Conservation (phyloP, 495 filamentous ascomycete species). For the Parmelia sp. region DNA sequence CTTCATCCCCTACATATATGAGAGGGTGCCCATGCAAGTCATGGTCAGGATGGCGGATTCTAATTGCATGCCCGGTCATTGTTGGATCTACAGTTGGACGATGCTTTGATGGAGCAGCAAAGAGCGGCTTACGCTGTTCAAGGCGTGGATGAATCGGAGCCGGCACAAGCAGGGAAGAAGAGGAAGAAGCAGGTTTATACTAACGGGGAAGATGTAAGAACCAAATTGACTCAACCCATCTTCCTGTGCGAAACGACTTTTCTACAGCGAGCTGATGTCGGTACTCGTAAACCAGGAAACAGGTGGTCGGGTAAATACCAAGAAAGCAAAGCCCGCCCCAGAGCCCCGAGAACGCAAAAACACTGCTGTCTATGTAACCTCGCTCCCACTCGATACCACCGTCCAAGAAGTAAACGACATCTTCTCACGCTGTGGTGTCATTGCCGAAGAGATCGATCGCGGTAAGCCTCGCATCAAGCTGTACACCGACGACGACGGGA, state of each 20-base stretch:
- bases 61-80: conserved; percentile 34
- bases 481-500: conserved; percentile 74
- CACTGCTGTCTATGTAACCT: conserved; percentile 84
- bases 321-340: conserved; percentile 47
- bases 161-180: conserved; percentile 47
- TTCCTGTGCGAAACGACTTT: background rate
- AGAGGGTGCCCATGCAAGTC: conserved; percentile 20
- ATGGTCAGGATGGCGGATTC: conserved; percentile 25
- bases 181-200: conserved; percentile 68
- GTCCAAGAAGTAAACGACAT: conserved; percentile 72
- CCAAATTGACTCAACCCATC: background rate
- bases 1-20: conserved; percentile 21
- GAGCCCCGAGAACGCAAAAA: conserved; percentile 69
- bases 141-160: conserved; percentile 59
- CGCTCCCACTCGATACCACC: conserved; percentile 69
- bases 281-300: conserved; percentile 22
- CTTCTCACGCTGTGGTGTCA: conserved; percentile 86
- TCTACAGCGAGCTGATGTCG: conserved; percentile 2
- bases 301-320: conserved; percentile 31
- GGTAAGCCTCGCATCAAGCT: conserved; percentile 85
- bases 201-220: conserved; percentile 54
- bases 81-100: conserved; percentile 55
- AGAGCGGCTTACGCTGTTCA: conserved; percentile 64
- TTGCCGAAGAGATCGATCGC: conserved; percentile 87
- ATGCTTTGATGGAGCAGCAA: conserved; percentile 72